Base-by-base conservation (phyloP, 108 stramenopile species). In the Nitzschia inconspicua region DNA sequence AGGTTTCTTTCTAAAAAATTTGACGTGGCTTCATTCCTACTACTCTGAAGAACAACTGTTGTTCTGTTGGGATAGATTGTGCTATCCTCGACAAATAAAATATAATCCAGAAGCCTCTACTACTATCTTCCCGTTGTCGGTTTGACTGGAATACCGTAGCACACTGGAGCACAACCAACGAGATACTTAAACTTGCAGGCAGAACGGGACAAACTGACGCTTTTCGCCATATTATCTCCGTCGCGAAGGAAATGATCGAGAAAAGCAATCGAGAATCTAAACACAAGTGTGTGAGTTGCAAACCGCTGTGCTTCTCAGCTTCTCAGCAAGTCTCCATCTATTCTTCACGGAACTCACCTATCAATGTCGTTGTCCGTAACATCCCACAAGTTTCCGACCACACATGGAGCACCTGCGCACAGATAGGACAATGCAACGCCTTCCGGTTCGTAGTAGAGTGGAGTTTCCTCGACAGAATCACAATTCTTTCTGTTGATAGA, bases 311-410 rank as follows among this genome's bases (percentile, higher is more conserved):
- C n/a, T 14, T 39, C 37, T 14, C 37, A 39, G n/a, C 14, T 39
- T 40, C 39, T 44, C 3, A 75, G 20, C 55, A 81, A 44, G 11
- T 47, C 60, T 4, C 57, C n/a, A n/a, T n/a, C n/a, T n/a, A n/a
- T n/a, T n/a, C n/a, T n/a, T n/a, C n/a, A n/a, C n/a, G 13, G 60
- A 69, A 36, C 42, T 72, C 78, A 91, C 40, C 95, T 77, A 66
- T 99, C 98, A 76, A 99, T 97, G 62, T 99, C 98, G 54, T 84
- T 74, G 65, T 99, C 98, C 25, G 97, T 97, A 13, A 99, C 98
- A 70, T 99, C 98, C 98, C 98, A 99, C 16, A 99, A 67, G 72
- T 99, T 99, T 14, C 92, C 96, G 18, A 97, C 94, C 0, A 99
- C 97, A 53, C 95, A 95, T 0, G 95, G 95, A 36, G 92, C 77